Conservation (phyloP, 2,329 filamentous ascomycete species). For the Kalmusia sp. region DNA sequence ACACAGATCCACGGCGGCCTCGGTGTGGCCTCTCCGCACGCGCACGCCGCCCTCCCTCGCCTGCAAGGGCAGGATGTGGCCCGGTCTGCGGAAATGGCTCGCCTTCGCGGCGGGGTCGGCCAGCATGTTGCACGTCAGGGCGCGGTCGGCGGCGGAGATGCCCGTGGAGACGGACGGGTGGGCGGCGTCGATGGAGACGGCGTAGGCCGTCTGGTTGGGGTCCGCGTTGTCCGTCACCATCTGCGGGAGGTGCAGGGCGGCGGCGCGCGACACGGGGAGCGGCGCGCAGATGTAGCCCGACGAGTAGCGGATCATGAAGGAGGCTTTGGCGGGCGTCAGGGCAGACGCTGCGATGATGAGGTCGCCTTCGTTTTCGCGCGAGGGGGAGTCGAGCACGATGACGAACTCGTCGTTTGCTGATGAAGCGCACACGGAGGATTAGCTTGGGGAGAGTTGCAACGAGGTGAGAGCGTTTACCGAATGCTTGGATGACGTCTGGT, state of each 20-base stretch:
- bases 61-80: conserved; percentile 87
- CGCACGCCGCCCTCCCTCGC: conserved; percentile 81
- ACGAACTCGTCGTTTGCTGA: conserved; percentile 80
- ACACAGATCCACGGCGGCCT: conserved; percentile 92
- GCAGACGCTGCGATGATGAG: conserved; percentile 90
- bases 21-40: conserved; percentile 84
- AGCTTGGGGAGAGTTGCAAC: conserved; percentile 12
- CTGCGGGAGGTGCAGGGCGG: conserved; percentile 78
- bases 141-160: conserved; percentile 87
- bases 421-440: conserved; percentile 14
- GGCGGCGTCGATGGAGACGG: conserved; percentile 82
- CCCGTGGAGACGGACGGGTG: conserved; percentile 75
- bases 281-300: conserved; percentile 92
- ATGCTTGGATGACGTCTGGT: conserved; percentile 53
- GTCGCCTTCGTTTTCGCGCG: conserved; percentile 97
- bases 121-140: conserved; percentile 79
- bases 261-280: conserved; percentile 72
- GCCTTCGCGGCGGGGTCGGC: conserved; percentile 66
- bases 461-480: conserved; percentile 42
- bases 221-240: conserved; percentile 84
- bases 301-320: conserved; percentile 92
- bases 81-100: conserved; percentile 77
- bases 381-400: conserved; percentile 89
- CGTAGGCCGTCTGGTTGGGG: conserved; percentile 91
- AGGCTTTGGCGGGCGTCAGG: conserved; percentile 88